Evolutionary conservation across 2,329 filamentous ascomycete genomes (phyloP).

Genomic region (Epichloe hybrida): DNA sequence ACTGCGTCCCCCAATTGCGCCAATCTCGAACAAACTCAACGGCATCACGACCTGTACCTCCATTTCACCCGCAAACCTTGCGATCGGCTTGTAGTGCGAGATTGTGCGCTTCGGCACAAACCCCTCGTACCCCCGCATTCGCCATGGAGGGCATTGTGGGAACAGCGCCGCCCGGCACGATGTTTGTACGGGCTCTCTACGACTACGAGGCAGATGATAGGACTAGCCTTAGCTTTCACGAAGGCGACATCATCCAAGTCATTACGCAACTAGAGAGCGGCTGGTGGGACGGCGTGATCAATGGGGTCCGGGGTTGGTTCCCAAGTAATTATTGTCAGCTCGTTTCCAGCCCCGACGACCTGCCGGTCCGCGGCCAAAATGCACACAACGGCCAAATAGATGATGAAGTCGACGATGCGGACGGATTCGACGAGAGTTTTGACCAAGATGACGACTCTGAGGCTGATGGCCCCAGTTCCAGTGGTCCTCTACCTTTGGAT

Average conservation of each 20-base stretch:
- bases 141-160: slow-evolving; percentile 49
- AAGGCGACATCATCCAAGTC: slow-evolving; percentile 95
- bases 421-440: slow-evolving; percentile 53
- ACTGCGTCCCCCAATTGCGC: neutral
- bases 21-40: neutral
- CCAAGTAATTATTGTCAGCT: slow-evolving; percentile 97
- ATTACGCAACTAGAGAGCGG: slow-evolving; percentile 96
- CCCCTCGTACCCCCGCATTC: slow-evolving; percentile 2
- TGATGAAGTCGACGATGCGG: slow-evolving; percentile 51
- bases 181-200: slow-evolving; percentile 93
- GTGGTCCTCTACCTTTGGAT: slow-evolving; percentile 54
- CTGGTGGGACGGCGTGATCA: slow-evolving; percentile 99
- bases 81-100: neutral
- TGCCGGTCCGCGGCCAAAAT: slow-evolving; percentile 46
- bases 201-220: slow-evolving; percentile 97
- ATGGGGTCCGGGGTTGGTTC: slow-evolving; percentile 94
- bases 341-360: slow-evolving; percentile 62
- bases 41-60: neutral
- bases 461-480: slow-evolving; percentile 41
- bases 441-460: slow-evolving; percentile 55
- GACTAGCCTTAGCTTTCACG: slow-evolving; percentile 90
- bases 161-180: slow-evolving; percentile 48
- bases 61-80: neutral
- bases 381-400: slow-evolving; percentile 39
- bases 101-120: slow-evolving; percentile 1